Percentiles rank a stretch among this genome's conserved stretches.
Evolutionary conservation across 768 basidiomycete genomes (phyloP).

Genomic region (Auricularia auricula-judae): DNA sequence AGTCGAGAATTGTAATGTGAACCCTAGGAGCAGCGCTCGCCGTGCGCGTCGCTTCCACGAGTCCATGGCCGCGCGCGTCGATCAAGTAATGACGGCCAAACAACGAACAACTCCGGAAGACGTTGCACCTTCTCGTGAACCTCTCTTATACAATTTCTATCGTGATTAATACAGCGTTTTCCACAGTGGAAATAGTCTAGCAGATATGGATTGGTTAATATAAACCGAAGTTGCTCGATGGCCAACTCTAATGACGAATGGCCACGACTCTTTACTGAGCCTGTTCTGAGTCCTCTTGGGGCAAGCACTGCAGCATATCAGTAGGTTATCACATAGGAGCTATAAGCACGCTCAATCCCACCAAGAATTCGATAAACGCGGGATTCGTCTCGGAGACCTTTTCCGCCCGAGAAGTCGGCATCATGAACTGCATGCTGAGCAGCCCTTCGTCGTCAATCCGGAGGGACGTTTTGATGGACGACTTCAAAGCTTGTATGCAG

Average conservation of each 20-base stretch:
- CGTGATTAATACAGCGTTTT: too few species aligned
- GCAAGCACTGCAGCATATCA: background rate
- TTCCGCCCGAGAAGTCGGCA: slow-evolving; percentile 41
- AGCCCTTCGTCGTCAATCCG: slow-evolving; percentile 76
- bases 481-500: slow-evolving; percentile 64
- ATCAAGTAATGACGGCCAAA: background rate
- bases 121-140: too few species aligned
- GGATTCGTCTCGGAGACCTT: slow-evolving; percentile 20
- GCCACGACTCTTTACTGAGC: too few species aligned
- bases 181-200: too few species aligned
- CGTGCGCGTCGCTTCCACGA: background rate
- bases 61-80: background rate
- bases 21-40: background rate
- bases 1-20: background rate
- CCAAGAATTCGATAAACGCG: slow-evolving; percentile 83
- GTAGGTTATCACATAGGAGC: background rate
- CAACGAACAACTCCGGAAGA: too few species aligned
- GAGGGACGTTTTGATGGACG: slow-evolving; percentile 79
- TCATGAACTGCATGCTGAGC: slow-evolving; percentile 82
- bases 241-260: background rate
- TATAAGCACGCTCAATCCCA: slow-evolving; percentile 26
- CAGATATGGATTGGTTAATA: too few species aligned
- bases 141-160: too few species aligned
- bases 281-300: background rate
- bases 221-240: too few species aligned